Evolutionary conservation across 345 rosid species (phyloP).

Genomic region (Hypericum perforatum): DNA sequence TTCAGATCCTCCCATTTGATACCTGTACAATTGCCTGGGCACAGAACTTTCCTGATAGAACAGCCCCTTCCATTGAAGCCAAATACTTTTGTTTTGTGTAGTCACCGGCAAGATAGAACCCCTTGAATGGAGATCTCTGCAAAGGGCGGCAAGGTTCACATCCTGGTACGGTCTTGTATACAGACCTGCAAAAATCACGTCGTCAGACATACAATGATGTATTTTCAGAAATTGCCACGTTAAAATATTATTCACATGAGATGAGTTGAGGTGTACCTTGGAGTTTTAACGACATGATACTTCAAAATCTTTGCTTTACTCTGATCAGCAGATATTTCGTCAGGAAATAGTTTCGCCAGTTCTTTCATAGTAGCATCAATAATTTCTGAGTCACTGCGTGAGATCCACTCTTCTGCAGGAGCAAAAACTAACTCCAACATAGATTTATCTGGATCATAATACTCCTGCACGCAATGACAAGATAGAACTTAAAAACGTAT

Average conservation of each 20-base stretch:
- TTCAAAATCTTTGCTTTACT: constrained; percentile 84
- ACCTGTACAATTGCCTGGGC: constrained; percentile 82
- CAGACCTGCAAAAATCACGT: constrained; percentile 52
- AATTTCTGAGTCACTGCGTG: constrained; percentile 62
- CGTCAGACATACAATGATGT: not conserved
- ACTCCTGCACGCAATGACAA: constrained; percentile 40
- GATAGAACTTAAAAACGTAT: too few species aligned
- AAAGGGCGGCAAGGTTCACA: constrained; percentile 91
- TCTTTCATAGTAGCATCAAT: constrained; percentile 91
- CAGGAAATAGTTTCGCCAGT: constrained; percentile 85
- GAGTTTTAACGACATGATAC: constrained; percentile 86
- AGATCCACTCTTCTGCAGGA: constrained; percentile 94
- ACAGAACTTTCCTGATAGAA: constrained; percentile 89
- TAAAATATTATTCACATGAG: not conserved
- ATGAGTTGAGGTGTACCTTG: constrained; percentile 47
- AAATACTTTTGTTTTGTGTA: constrained; percentile 93
- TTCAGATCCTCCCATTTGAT: constrained; percentile 18
- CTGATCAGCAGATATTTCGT: constrained; percentile 79
- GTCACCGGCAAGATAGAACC: constrained; percentile 88
- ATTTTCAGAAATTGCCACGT: not conserved
- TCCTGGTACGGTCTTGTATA: constrained; percentile 73
- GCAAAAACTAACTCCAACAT: constrained; percentile 97
- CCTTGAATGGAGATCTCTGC: constrained; percentile 80
- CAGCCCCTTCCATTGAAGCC: constrained; percentile 98
- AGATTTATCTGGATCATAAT: constrained; percentile 75